Evolutionary conservation across 2,329 filamentous ascomycete genomes (phyloP), one percentile per base, ranked within the genome.

Genomic region (Microthyrium microscopicum): DNA sequence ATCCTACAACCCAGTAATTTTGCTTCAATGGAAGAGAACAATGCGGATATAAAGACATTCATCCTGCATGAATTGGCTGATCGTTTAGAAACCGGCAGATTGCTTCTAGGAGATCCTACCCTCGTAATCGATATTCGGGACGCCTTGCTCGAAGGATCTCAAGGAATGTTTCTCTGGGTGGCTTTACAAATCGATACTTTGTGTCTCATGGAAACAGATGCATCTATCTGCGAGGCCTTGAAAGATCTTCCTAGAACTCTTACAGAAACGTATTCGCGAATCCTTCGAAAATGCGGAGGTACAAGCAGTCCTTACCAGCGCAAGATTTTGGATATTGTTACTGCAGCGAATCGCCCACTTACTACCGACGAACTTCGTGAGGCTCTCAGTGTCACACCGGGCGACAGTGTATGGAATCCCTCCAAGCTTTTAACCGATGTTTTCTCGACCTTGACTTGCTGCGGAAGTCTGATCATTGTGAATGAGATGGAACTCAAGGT

Each of bases 81-180:
- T 22, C 42, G 44, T 29, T 38, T 52, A 5, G 6, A 37, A 7
- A 31, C 37, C 8, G 13, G 22, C 20, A 29, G 19, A n/a, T 31
- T 51, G 12, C 32, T 31, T 4, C 38, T 53, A 5, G 39, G 45
- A 26, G 39, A 53, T 30, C 42, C 47, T 11, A 29, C 34, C 1
- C 28, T 53, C 8, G 46, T 50, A 28, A 26, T 46, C 0, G 40
- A 46, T 1, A 50, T 50, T 1, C 43, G 43, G 12, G 41, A 50
- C 26, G 34, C 38, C n/a, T 39, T 52, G 1, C 11, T 44, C 5
- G 28, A 39, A 12, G 47, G 51, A 1, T 46, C 52, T 1, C 42
- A 54, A 13, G 54, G 54, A 12, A 58, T 58, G 54, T 58, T 57
- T 20, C 43, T 57, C 1, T 57, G 54, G 54, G 52, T 47, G 0